Evolutionary conservation across 1,139 yeast genomes (phyloP), one percentile per base, ranked within the genome.

Genomic region (Pichia sp.): DNA sequence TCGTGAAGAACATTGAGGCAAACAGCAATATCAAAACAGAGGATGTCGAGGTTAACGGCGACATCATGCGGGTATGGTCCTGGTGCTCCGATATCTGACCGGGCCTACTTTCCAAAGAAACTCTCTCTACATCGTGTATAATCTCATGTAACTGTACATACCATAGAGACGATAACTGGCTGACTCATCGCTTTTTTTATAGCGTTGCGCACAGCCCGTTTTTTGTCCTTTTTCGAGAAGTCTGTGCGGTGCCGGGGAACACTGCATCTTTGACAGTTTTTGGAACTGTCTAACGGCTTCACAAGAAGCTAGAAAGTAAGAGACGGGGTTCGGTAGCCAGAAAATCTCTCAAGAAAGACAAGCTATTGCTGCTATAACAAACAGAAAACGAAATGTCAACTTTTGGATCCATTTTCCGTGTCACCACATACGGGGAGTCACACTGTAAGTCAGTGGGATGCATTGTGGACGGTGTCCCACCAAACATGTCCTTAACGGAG

Each of bases 391-490:
- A 16, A 12, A 84, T 84, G 90, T 83, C 89, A 44, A 76, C 85
- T 16, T 84, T 84, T 66, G 90, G 90, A 57, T 74, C 75, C 17
- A 60, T 76, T 49, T 84, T 84, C 74, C 68, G 71, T 63, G 98
- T 93, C 59, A 91, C 98, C 61, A 93, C 98, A 33, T 93, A 90
- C 75, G 99, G 99, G 61, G 99, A 93, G 71, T 91, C 97, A 24
- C 99, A 93, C 76, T 93, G 99, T 75, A 87, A 84, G 67, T 89
- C 97, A n/a, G 99, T 93, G 46, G 99, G 99, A 34, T 93, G 99
- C 74, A 93, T 93, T 59, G 97, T 93, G 48, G 99, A 93, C 66
- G 99, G 99, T 53, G 95, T 92, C 50, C 99, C 99, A 49, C 98
- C 99, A 36, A 97, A 97, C 34, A 77, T 93, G 79, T 79, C 83